These are phyloP conservation scores for Pleodorina starrii DNA, from an alignment of 139 green algal species.

Conservation along the genomic window DNA sequence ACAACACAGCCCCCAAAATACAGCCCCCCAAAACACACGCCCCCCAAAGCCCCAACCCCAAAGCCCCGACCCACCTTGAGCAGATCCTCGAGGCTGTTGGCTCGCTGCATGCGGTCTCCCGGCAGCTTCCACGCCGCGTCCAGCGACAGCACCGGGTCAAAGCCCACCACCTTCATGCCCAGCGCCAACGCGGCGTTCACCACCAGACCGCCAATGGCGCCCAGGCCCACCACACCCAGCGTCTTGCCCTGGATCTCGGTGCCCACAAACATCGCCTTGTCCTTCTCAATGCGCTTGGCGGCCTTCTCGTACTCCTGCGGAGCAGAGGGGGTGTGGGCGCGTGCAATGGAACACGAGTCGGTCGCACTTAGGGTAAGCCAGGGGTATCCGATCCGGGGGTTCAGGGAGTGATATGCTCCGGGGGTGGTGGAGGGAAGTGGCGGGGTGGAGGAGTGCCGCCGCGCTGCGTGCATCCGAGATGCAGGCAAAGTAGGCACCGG, in stretches of 20 bases:
- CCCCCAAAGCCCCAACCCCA: too few species aligned
- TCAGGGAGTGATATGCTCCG: too few species aligned
- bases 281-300: conserved; percentile 70
- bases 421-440: too few species aligned
- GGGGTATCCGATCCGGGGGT: too few species aligned
- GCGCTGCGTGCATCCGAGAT: too few species aligned
- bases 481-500: too few species aligned
- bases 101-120: conserved; percentile 68
- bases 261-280: conserved; percentile 74
- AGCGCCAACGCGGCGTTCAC: conserved; percentile 68
- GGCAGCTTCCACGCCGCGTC: conserved; percentile 70
- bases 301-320: conserved; percentile 64
- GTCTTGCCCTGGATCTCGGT: conserved; percentile 75
- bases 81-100: conserved; percentile 64
- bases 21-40: too few species aligned
- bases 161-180: conserved; percentile 75
- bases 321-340: background rate
- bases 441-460: too few species aligned
- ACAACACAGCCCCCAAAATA: too few species aligned
- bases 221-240: conserved; percentile 69
- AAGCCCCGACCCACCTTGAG: conserved; percentile 50
- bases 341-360: too few species aligned
- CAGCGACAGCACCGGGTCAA: conserved; percentile 71
- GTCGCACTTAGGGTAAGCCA: too few species aligned
- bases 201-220: conserved; percentile 67